Evolutionary conservation across 768 basidiomycete genomes (phyloP), one percentile per base, ranked within the genome.

Genomic region (Lactarius hengduanensis): DNA sequence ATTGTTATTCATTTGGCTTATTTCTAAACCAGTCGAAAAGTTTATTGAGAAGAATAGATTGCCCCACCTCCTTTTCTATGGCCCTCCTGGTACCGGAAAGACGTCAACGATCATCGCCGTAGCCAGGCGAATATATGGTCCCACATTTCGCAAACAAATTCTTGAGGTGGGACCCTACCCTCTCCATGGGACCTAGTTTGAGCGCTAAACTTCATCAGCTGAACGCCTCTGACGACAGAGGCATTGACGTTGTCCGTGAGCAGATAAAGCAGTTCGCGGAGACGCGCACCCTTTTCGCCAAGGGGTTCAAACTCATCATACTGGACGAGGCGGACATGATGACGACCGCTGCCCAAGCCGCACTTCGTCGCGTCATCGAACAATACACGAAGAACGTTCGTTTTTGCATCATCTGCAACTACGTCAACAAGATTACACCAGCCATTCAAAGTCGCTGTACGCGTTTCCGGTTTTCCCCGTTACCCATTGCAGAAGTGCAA

Each of bases 301-400:
- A 95, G 73, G 94, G 94, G 20, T 98, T 89, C 85, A 99, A 98
- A 74, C 88, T 99, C 75, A 96, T 99, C 77, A 88, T 99, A 68
- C 86, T 99, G 40, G 97, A 99, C 71, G 97, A 99, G 77, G 97
- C 97, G n/a, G 97, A 99, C 81, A 97, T 97, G 96, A 99, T 99
- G 97, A 99, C 97, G 0, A 90, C 94, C 69, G 90, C 92, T 63
- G 97, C 97, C 1, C 97, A 99, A 74, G 92, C 96, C 3, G 97
- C 97, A 30, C 85, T 99, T 36, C 91, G 97, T 34, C 90, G 97
- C 72, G 91, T 98, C 41, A 98, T 99, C 71, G 97, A 99, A 77
- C 96, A 97, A 70, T 98, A 97, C 77, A 99, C 97, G 22, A 94
- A 90, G 78, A 98, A 98, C 73, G 97, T 98, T 71, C 89, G 97